These are phyloP conservation scores for Rutidosis leptorrhynchoides DNA, from an alignment of 129 eudicot genomes.

Conservation along the genomic window DNA sequence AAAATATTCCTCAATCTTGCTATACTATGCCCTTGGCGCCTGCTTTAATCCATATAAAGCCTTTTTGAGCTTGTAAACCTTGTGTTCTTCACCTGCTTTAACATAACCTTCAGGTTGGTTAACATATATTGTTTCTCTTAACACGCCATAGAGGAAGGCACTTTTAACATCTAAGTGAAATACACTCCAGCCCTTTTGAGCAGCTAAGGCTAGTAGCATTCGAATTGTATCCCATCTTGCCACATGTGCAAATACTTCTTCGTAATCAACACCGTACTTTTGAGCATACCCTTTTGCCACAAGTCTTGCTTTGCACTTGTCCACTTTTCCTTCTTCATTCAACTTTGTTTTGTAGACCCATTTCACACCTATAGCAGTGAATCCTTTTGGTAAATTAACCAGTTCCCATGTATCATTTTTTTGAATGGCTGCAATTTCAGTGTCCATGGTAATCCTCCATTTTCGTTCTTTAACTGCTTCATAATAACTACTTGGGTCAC, in stretches of 20 bases:
- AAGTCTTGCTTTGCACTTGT: too few relatives aligned
- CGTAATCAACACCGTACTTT: too few relatives aligned
- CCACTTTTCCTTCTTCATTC: not conserved
- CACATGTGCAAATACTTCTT: too few relatives aligned
- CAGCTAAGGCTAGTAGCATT: too few relatives aligned
- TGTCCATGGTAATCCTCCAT: not conserved
- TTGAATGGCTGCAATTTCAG: slow-evolving; percentile 1
- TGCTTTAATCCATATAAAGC: not conserved
- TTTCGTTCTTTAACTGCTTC: slow-evolving; percentile 7
- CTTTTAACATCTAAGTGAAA: not conserved
- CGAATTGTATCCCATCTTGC: too few relatives aligned
- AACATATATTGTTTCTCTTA: not conserved
- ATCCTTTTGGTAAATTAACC: not conserved
- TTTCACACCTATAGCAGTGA: not conserved
- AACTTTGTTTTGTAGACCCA: not conserved
- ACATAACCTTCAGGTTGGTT: not conserved
- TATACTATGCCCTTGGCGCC: not conserved
- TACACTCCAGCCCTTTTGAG: too few relatives aligned
- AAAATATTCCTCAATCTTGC: not conserved
- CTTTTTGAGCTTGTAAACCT: not conserved
- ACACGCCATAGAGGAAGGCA: not conserved
- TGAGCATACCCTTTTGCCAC: too few relatives aligned
- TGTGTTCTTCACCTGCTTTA: not conserved
- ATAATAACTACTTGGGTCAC: not conserved
- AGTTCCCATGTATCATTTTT: slow-evolving; percentile 11